phyloP scores from a whole-genome alignment of 225 moss, liverwort and hornwort species.

The Pseudoscleropodium purum region DNA sequence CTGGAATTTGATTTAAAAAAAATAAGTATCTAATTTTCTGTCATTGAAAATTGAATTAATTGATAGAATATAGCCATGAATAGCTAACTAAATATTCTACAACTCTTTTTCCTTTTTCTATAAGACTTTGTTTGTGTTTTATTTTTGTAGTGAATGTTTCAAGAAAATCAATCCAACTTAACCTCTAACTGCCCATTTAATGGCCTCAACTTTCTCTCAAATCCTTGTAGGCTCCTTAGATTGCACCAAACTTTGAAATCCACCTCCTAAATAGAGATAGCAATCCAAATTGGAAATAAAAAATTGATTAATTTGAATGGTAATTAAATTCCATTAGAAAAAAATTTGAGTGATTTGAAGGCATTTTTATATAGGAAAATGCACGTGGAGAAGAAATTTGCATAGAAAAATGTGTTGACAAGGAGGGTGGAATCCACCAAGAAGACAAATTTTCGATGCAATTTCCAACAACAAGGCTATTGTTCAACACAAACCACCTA shows the following conservation, averaged over 20 bases:
- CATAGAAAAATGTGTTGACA: not conserved
- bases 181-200: fast-evolving
- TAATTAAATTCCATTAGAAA: not conserved
- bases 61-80: too few relatives aligned
- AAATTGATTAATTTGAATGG: not conserved
- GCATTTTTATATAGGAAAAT: not conserved
- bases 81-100: not conserved
- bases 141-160: not conserved
- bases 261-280: too few relatives aligned
- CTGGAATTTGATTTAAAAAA: too few relatives aligned
- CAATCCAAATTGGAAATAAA: too few relatives aligned
- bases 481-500: fast-evolving
- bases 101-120: too few relatives aligned
- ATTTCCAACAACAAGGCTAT: not conserved
- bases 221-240: not conserved
- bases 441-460: not conserved
- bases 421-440: fast-evolving
- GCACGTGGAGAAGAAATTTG: fast-evolving
- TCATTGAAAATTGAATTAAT: not conserved
- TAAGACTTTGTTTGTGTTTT: not conserved
- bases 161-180: not conserved
- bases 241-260: not conserved
- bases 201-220: too few relatives aligned
- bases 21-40: not conserved
- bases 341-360: too few relatives aligned